phyloP scores from a whole-genome alignment of 306 rosid species.

The Quillaja saponaria region DNA sequence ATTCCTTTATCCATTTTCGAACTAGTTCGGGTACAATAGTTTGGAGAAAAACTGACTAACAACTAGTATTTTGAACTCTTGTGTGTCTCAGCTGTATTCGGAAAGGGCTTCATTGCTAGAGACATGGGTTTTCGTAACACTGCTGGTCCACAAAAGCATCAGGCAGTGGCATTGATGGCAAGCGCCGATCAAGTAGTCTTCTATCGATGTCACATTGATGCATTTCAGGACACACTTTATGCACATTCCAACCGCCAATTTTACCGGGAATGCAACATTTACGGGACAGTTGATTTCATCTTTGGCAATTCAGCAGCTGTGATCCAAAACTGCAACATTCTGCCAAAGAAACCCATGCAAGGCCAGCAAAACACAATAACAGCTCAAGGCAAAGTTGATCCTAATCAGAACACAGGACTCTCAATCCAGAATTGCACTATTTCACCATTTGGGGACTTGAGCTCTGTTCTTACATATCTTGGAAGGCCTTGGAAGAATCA shows the following conservation, averaged over 20 bases:
- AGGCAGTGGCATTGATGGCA: slow-evolving; percentile 76
- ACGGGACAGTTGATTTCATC: slow-evolving; percentile 78
- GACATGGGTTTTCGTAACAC: slow-evolving; percentile 72
- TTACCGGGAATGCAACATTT: slow-evolving; percentile 62
- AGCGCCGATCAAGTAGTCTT: slow-evolving; percentile 58
- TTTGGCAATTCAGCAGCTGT: slow-evolving; percentile 74
- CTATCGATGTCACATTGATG: slow-evolving; percentile 62
- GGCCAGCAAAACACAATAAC: slow-evolving; percentile 79
- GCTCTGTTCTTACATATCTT: slow-evolving; percentile 56
- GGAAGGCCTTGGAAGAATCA: slow-evolving; percentile 90
- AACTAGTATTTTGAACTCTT: neutral
- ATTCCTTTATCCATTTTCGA: too few species aligned
- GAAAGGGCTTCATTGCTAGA: slow-evolving; percentile 57
- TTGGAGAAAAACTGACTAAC: neutral
- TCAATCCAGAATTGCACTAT: slow-evolving; percentile 59
- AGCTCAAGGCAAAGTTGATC: slow-evolving; percentile 77
- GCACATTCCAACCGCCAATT: slow-evolving; percentile 64
- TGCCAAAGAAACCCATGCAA: slow-evolving; percentile 46
- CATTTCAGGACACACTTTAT: slow-evolving; percentile 72
- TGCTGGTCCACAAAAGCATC: slow-evolving; percentile 71
- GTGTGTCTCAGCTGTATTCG: slow-evolving; percentile 57
- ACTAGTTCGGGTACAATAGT: too few species aligned
- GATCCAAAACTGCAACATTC: slow-evolving; percentile 56
- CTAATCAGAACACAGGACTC: slow-evolving; percentile 73
- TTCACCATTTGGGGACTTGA: slow-evolving; percentile 51